Conservation (phyloP, 352 stramenopile species). For the Achlya hypogyna region DNA sequence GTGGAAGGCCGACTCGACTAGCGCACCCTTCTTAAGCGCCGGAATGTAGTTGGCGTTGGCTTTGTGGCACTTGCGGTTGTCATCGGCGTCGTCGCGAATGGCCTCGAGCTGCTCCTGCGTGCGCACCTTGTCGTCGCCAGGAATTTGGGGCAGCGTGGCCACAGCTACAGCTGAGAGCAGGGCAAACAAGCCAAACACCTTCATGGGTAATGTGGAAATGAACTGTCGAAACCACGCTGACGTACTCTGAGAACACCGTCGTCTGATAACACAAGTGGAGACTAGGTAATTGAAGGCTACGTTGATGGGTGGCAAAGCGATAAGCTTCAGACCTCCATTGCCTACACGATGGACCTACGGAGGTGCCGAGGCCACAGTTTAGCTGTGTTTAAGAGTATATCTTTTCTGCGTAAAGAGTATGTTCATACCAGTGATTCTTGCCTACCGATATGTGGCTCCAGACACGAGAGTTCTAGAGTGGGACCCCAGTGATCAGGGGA, state of each 20-base stretch:
- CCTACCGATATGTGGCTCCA: too few relatives aligned
- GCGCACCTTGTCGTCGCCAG: background rate
- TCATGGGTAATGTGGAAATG: background rate
- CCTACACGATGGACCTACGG: too few relatives aligned
- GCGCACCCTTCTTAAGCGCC: background rate
- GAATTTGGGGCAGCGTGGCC: background rate
- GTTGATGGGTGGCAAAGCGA: too few relatives aligned
- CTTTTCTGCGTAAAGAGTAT: too few relatives aligned
- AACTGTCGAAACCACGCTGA: too few relatives aligned
- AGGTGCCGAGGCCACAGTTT: too few relatives aligned
- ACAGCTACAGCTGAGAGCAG: background rate
- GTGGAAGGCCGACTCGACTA: constrained; percentile 24
- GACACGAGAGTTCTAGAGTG: too few relatives aligned
- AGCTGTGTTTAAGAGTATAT: too few relatives aligned
- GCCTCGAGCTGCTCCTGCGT: background rate
- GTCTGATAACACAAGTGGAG: background rate
- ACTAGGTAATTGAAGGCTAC: background rate
- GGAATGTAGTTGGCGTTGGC: background rate
- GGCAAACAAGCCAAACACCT: background rate
- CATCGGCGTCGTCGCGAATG: constrained; percentile 3
- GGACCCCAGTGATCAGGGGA: too few relatives aligned
- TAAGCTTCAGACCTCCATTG: too few relatives aligned
- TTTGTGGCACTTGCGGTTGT: constrained; percentile 8
- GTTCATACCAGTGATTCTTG: too few relatives aligned
- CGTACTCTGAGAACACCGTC: background rate